A percentile compares a stretch with the other conserved stretches of the same genome.
Evolutionary conservation across 169 alveolate genomes (phyloP).

Genomic region (Babesia divergens): DNA sequence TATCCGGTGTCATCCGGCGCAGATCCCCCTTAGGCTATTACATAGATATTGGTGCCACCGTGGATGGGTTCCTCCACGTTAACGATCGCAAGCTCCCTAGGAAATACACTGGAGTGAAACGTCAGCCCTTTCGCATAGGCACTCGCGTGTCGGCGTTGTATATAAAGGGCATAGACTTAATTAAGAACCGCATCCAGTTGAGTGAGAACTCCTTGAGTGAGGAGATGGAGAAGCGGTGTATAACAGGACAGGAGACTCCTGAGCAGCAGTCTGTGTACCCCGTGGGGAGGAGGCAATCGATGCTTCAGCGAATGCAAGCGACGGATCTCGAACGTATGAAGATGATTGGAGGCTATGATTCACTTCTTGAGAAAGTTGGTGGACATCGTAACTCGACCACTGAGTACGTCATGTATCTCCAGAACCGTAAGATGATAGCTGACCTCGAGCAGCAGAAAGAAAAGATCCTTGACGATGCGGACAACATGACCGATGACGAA

Average conservation of each 20-base stretch:
- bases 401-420: slow-evolving; percentile 33
- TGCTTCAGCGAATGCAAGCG: not conserved
- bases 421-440: slow-evolving; percentile 25
- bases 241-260: slow-evolving; percentile 62
- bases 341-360: slow-evolving; percentile 56
- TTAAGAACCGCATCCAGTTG: slow-evolving; percentile 42
- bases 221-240: slow-evolving; percentile 40
- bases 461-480: slow-evolving; percentile 32
- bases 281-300: not conserved
- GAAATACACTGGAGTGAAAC: slow-evolving; percentile 25
- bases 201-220: slow-evolving; percentile 50
- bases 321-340: slow-evolving; percentile 46
- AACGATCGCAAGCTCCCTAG: slow-evolving; percentile 45
- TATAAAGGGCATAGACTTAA: slow-evolving; percentile 44
- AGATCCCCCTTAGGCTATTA: slow-evolving; percentile 50
- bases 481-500: slow-evolving; percentile 22
- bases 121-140: slow-evolving; percentile 44
- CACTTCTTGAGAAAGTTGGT: slow-evolving; percentile 18
- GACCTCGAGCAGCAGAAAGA: slow-evolving; percentile 20
- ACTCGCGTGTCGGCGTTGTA: slow-evolving; percentile 18
- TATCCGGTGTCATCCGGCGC: slow-evolving; percentile 36
- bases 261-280: slow-evolving; percentile 51
- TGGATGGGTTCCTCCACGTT: slow-evolving; percentile 59
- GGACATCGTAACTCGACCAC: slow-evolving; percentile 31
- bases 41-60: slow-evolving; percentile 63